phyloP scores from a whole-genome alignment of 345 rosid genomes.

The Geranium brycei region DNA sequence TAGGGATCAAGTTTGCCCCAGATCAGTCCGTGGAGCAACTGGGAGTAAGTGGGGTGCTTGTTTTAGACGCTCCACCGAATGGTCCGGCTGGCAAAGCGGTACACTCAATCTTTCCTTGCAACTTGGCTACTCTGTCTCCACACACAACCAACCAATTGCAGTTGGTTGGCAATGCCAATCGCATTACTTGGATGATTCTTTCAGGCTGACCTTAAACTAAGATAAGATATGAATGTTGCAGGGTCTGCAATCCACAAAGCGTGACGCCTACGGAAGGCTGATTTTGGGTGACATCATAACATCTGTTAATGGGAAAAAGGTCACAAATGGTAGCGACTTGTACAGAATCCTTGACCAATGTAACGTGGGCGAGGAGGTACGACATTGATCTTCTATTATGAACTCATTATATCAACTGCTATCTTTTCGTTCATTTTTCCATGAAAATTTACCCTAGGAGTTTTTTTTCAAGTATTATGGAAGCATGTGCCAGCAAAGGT shows the following conservation, averaged over 20 bases:
- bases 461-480: not conserved
- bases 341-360: constrained; percentile 76
- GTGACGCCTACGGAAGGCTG: constrained; percentile 68
- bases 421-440: too few species aligned
- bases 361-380: constrained; percentile 66
- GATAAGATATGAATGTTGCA: constrained; percentile 13
- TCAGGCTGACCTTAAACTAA: not conserved
- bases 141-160: not conserved
- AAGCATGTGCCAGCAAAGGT: not conserved
- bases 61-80: constrained; percentile 77
- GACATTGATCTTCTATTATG: not conserved
- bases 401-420: too few species aligned
- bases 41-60: constrained; percentile 96
- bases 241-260: constrained; percentile 63
- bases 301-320: constrained; percentile 59
- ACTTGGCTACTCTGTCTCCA: not conserved
- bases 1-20: constrained; percentile 94
- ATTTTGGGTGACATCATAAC: constrained; percentile 72
- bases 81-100: constrained; percentile 99
- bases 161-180: not conserved
- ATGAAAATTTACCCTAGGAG: too few species aligned
- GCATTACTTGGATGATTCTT: not conserved
- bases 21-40: constrained; percentile 94
- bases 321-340: constrained; percentile 62
- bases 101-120: constrained; percentile 15